phyloP scores from a whole-genome alignment of 805 yeast genomes.

The Ogataea paradorogensis region DNA sequence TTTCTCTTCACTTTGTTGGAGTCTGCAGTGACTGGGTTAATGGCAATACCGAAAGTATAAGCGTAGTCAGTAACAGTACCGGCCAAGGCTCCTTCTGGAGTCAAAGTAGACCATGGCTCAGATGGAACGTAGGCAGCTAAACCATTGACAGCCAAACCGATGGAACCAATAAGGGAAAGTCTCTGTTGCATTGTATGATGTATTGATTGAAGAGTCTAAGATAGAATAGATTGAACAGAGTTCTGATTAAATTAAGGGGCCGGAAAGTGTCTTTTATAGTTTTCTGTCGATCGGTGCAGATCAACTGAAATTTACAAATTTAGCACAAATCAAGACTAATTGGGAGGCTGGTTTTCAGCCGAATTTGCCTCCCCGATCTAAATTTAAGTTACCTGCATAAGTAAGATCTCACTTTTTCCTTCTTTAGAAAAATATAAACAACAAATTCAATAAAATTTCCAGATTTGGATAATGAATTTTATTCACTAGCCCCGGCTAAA shows the following conservation, averaged over 20 bases:
- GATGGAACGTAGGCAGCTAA: slow-evolving; percentile 62
- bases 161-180: slow-evolving; percentile 33
- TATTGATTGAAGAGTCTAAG: neutral
- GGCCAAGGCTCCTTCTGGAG: slow-evolving; percentile 52
- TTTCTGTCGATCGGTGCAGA: slow-evolving; percentile 3
- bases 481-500: slow-evolving; percentile 1
- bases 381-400: slow-evolving; percentile 16
- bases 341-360: slow-evolving; percentile 21
- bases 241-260: slow-evolving; percentile 2
- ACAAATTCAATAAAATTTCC: slow-evolving; percentile 8
- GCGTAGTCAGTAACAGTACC: slow-evolving; percentile 61
- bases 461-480: slow-evolving; percentile 1
- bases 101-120: slow-evolving; percentile 68
- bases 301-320: slow-evolving; percentile 8
- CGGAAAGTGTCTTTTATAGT: slow-evolving; percentile 6
- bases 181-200: slow-evolving; percentile 24
- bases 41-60: slow-evolving; percentile 67
- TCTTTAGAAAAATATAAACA: slow-evolving; percentile 10
- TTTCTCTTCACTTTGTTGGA: slow-evolving; percentile 24
- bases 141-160: slow-evolving; percentile 43
- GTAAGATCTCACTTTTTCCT: slow-evolving; percentile 3
- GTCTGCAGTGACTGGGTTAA: slow-evolving; percentile 43
- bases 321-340: neutral
- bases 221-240: neutral
- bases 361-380: slow-evolving; percentile 1